Percentiles rank a stretch among this genome's conserved stretches.
Conservation (phyloP, 2,329 filamentous ascomycete species). For the Sarocladium brachiariae region DNA sequence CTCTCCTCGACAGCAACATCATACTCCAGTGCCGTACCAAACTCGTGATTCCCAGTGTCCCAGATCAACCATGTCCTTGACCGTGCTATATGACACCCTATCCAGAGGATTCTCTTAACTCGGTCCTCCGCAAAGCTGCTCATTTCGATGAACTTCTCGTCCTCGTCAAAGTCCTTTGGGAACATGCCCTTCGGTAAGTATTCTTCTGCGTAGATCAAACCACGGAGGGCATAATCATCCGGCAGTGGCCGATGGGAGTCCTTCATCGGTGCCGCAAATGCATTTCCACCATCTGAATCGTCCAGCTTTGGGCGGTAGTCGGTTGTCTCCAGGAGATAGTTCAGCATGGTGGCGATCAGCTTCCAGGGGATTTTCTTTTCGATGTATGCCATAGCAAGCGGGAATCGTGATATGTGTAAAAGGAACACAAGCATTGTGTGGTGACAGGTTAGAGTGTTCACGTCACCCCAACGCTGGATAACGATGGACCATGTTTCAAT, state of each 20-base stretch:
- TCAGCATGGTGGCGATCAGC: constrained; percentile 30
- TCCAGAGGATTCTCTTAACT: constrained; percentile 51
- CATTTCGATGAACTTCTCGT: constrained; percentile 58
- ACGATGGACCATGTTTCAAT: constrained; percentile 38
- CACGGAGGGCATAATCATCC: constrained; percentile 62
- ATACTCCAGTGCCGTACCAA: constrained; percentile 31
- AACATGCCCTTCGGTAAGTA: constrained; percentile 58
- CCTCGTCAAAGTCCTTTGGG: constrained; percentile 52
- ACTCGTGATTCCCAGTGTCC: constrained; percentile 28
- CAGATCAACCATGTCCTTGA: constrained; percentile 39
- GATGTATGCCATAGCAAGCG: constrained; percentile 35
- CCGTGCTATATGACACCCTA: constrained; percentile 42
- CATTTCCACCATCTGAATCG: constrained; percentile 22
- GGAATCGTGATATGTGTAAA: constrained; percentile 33
- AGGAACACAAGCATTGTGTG: constrained; percentile 58
- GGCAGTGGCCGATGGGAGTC: constrained; percentile 49
- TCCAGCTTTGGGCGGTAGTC: constrained; percentile 18
- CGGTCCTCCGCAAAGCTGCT: constrained; percentile 51
- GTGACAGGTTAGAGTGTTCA: constrained; percentile 54
- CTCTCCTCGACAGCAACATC: constrained; percentile 26
- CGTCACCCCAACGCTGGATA: constrained; percentile 46
- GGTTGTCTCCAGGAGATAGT: constrained; percentile 21
- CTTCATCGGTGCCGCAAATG: constrained; percentile 41
- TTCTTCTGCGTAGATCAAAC: constrained; percentile 51
- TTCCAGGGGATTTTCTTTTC: constrained; percentile 47